phyloP scores from a whole-genome alignment of 2,329 filamentous ascomycete genomes.

The Fusarium abutilonis region DNA sequence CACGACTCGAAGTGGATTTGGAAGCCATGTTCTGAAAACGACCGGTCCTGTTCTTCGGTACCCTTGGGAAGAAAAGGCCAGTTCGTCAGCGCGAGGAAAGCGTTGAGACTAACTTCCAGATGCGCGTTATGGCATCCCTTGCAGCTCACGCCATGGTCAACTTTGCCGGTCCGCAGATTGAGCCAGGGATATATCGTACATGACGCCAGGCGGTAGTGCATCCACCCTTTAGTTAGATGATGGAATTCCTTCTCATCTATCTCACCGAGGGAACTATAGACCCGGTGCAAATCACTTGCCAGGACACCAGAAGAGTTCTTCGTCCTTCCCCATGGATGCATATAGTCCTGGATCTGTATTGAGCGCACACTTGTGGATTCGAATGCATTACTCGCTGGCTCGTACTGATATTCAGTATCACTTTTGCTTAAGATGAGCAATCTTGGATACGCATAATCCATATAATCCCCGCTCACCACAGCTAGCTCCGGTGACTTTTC shows the following conservation, averaged over 20 bases:
- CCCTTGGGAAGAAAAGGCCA: too few species aligned
- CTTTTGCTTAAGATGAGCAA: too few species aligned
- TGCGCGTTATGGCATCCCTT: neutral
- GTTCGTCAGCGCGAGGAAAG: too few species aligned
- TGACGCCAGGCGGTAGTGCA: neutral
- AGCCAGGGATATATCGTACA: conserved; percentile 1
- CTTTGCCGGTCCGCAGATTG: neutral
- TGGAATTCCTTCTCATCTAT: neutral
- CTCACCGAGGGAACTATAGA: neutral
- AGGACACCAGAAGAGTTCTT: neutral
- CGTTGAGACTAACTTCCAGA: too few species aligned
- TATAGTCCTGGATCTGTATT: neutral
- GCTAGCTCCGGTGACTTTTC: neutral
- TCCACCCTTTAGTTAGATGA: neutral
- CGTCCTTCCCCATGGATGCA: too few species aligned
- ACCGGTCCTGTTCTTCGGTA: conserved; percentile 1
- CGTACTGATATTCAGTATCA: too few species aligned
- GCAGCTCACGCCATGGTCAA: conserved; percentile 5
- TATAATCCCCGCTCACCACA: neutral
- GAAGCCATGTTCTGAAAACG: neutral
- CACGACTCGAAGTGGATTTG: conserved; percentile 11
- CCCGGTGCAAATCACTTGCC: neutral
- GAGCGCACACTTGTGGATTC: neutral
- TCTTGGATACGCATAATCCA: neutral
- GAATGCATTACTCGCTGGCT: accelerated